A percentile compares a stretch with the other conserved stretches of the same genome.
phyloP scores from a whole-genome alignment of 1,284 basidiomycete species.

The Tylopilus orsonianus region DNA sequence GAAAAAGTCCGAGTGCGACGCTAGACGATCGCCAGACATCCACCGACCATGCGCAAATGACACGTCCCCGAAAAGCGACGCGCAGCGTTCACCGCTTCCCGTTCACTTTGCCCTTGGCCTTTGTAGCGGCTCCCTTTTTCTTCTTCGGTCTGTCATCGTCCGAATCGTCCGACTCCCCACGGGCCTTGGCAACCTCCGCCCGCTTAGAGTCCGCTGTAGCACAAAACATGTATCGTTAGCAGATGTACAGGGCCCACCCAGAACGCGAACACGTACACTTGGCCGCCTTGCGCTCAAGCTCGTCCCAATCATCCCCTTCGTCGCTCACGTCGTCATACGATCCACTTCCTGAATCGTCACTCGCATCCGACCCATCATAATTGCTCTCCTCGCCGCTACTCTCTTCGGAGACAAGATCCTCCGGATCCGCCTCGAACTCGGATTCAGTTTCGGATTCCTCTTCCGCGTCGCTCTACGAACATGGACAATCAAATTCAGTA shows the following conservation, averaged over 20 bases:
- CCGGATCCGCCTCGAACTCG: slow-evolving; percentile 72
- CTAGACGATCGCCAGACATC: too few relatives aligned
- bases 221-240: slow-evolving; percentile 2
- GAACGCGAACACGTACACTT: slow-evolving; percentile 52
- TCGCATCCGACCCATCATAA: slow-evolving; percentile 62
- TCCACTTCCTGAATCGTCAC: slow-evolving; percentile 63
- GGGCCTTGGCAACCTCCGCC: slow-evolving; percentile 44
- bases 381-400: slow-evolving; percentile 57
- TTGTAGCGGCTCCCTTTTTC: slow-evolving; percentile 51
- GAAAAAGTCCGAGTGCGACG: neutral
- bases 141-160: slow-evolving; percentile 69
- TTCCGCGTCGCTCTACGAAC: slow-evolving; percentile 60
- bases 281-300: slow-evolving; percentile 87
- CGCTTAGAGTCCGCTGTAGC: slow-evolving; percentile 68
- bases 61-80: too few relatives aligned
- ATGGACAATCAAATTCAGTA: neutral
- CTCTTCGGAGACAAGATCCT: slow-evolving; percentile 50
- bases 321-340: slow-evolving; percentile 75
- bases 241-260: neutral
- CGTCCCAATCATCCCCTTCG: slow-evolving; percentile 94
- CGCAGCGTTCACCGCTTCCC: slow-evolving; percentile 36
- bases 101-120: slow-evolving; percentile 42
- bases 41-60: too few relatives aligned
- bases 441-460: slow-evolving; percentile 75
- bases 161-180: slow-evolving; percentile 63